Conservation (phyloP, 371 early-diverging fungal species). For the Circinella umbellata region DNA sequence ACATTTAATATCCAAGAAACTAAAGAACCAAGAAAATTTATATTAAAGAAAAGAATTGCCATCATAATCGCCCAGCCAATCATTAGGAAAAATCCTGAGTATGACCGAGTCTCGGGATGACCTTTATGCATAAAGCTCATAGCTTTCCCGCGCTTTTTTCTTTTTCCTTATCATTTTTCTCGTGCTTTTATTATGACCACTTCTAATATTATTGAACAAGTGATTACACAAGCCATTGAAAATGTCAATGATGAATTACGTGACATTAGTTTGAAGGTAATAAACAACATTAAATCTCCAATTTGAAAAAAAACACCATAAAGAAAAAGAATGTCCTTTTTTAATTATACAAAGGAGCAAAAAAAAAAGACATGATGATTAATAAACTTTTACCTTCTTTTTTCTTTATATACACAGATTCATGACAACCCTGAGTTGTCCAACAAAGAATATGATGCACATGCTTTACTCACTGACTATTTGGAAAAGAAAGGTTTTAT, state of each 20-base stretch:
- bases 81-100: no score
- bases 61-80: no score
- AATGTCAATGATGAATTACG: slow-evolving; percentile 52
- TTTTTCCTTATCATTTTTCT: neutral
- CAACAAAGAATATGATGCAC: slow-evolving; percentile 62
- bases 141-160: neutral
- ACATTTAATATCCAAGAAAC: no score
- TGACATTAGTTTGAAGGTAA: slow-evolving; percentile 59
- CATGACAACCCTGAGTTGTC: slow-evolving; percentile 67
- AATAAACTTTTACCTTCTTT: no score
- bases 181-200: neutral
- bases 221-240: slow-evolving; percentile 43
- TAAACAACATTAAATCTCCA: neutral
- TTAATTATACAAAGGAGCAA: no score
- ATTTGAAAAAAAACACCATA: no score
- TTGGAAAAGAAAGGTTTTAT: slow-evolving; percentile 60
- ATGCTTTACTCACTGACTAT: slow-evolving; percentile 57
- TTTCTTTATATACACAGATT: slow-evolving; percentile 35
- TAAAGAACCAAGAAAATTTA: no score
- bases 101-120: slow-evolving; percentile 6
- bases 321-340: no score
- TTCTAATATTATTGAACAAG: slow-evolving; percentile 1
- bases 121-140: neutral
- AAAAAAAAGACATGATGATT: no score
- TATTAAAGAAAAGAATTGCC: no score